Conservation (phyloP, 768 basidiomycete species). For the Mycena chlorophos region DNA sequence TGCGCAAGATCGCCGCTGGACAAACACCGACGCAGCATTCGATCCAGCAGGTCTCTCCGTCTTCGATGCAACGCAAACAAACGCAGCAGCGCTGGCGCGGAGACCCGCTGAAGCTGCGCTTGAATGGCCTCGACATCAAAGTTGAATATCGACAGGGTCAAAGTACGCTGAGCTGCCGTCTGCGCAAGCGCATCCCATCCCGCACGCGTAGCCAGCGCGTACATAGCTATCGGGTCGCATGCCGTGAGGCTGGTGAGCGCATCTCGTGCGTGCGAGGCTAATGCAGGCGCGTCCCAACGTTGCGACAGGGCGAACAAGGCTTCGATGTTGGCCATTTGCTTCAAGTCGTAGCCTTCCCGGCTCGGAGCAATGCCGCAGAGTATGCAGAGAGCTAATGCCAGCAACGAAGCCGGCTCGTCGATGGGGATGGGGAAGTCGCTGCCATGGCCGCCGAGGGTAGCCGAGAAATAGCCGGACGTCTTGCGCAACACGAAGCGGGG, state of each 20-base stretch:
- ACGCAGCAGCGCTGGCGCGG: constrained; percentile 4
- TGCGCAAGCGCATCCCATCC: constrained; percentile 17
- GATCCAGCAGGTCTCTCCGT: constrained; percentile 14
- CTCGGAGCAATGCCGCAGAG: constrained; percentile 14
- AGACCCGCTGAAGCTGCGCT: constrained; percentile 5
- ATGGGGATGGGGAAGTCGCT: constrained; percentile 1
- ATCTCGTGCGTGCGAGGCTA: constrained; percentile 8
- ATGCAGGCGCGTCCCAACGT: constrained; percentile 15
- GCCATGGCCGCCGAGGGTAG: constrained; percentile 7
- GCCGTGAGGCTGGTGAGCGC: constrained; percentile 2
- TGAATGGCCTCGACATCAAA: not conserved
- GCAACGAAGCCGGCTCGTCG: constrained; percentile 5
- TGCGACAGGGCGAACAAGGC: constrained; percentile 9
- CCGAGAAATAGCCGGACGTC: constrained; percentile 16
- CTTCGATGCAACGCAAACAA: constrained; percentile 16
- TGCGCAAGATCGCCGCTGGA: not conserved
- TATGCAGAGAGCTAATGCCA: constrained; percentile 4
- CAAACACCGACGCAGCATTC: constrained; percentile 7
- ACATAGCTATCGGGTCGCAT: constrained; percentile 15
- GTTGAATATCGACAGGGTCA: constrained; percentile 12
- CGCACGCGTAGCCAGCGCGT: constrained; percentile 12
- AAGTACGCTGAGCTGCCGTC: constrained; percentile 10
- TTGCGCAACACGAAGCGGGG: constrained; percentile 31
- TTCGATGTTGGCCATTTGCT: constrained; percentile 6
- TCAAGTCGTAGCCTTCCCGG: constrained; percentile 5